Percentiles rank a stretch among this genome's conserved stretches.
These are phyloP conservation scores for Hortaea werneckii DNA, from an alignment of 2,329 filamentous ascomycete species.

Conservation along the genomic window DNA sequence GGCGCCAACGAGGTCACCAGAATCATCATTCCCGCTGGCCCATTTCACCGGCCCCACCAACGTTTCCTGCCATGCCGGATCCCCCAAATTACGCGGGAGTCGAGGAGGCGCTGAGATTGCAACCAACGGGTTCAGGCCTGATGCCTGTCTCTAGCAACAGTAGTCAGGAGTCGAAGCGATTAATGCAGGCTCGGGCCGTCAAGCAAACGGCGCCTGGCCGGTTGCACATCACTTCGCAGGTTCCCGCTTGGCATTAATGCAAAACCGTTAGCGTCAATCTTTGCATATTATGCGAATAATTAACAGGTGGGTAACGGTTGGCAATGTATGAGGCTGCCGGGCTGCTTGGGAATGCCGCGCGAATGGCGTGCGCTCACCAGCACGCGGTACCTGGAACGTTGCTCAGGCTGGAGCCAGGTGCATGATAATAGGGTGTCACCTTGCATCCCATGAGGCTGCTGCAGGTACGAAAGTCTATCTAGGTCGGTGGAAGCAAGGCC, in stretches of 20 bases:
- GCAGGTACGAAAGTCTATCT: constrained; percentile 5
- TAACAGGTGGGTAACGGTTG: no score
- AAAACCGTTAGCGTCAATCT: not conserved
- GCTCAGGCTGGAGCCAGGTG: no score
- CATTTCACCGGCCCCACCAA: not conserved
- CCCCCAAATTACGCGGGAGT: not conserved
- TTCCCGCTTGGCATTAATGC: not conserved
- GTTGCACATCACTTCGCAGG: not conserved
- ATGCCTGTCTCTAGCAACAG: not conserved
- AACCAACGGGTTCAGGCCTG: not conserved
- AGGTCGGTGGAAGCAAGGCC: not conserved
- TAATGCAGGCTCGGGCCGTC: not conserved
- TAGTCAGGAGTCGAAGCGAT: not conserved
- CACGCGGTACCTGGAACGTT: no score
- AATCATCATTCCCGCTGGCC: not conserved
- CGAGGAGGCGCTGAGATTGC: not conserved
- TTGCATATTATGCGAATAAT: not conserved
- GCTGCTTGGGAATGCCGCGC: no score
- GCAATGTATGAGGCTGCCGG: no score
- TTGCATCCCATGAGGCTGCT: constrained; percentile 2
- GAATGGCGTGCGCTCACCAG: no score
- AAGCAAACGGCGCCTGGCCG: not conserved
- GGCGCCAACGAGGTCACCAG: not conserved
- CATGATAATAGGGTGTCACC: not conserved
- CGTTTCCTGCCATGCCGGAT: not conserved